Evolutionary conservation across 2,329 filamentous ascomycete genomes (phyloP).

Genomic region (Pseudofabraea citricarpa): DNA sequence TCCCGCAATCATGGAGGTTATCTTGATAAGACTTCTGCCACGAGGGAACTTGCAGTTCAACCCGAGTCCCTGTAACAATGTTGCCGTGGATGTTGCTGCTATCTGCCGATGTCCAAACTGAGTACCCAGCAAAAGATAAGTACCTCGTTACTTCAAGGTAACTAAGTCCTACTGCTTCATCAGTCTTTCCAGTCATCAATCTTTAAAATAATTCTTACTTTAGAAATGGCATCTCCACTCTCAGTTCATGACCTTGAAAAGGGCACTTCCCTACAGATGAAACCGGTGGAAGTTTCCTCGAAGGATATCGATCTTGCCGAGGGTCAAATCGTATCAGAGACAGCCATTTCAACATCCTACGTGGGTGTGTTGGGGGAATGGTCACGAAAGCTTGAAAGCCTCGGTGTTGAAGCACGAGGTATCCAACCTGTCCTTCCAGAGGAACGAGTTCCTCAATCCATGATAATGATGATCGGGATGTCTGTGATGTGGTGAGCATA

Average conservation of each 20-base stretch:
- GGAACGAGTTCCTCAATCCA: slow-evolving; percentile 3
- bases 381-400: background rate
- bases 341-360: background rate
- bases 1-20: too few relatives aligned
- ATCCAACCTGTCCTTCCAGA: slow-evolving; percentile 4
- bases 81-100: too few relatives aligned
- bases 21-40: too few relatives aligned
- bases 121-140: too few relatives aligned
- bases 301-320: background rate
- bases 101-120: too few relatives aligned
- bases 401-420: slow-evolving; percentile 4
- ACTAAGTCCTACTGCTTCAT: too few relatives aligned
- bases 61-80: too few relatives aligned
- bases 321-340: background rate
- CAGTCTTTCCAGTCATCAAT: too few relatives aligned
- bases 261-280: background rate
- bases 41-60: too few relatives aligned
- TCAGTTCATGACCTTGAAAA: background rate
- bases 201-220: too few relatives aligned
- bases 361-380: slow-evolving; percentile 1
- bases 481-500: background rate
- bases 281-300: background rate
- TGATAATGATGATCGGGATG: slow-evolving; percentile 2
- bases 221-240: background rate
- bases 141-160: too few relatives aligned